A percentile compares a stretch with the other conserved stretches of the same genome.
phyloP scores from a whole-genome alignment of 345 rosid genomes.

The Lepidium africanum region DNA sequence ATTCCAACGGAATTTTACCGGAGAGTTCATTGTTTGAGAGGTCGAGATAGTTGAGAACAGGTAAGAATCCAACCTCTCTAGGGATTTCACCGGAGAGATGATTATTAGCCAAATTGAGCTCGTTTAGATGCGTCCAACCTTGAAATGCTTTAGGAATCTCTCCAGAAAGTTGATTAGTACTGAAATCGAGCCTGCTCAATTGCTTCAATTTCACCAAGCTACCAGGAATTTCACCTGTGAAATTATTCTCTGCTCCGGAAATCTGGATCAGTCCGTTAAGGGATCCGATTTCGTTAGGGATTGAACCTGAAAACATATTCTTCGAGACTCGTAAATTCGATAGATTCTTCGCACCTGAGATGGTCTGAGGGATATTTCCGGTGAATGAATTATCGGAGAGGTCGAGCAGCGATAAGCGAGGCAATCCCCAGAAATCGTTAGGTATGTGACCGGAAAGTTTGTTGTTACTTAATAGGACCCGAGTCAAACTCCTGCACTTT shows the following conservation, averaged over 20 bases:
- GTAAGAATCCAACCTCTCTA: slow-evolving; percentile 50
- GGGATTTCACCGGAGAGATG: slow-evolving; percentile 64
- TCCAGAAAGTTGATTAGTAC: slow-evolving; percentile 53
- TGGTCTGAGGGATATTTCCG: slow-evolving; percentile 38
- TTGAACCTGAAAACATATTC: slow-evolving; percentile 51
- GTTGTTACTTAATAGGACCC: slow-evolving; percentile 59
- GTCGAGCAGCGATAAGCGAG: slow-evolving; percentile 53
- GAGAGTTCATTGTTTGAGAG: slow-evolving; percentile 63
- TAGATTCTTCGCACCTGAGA: slow-evolving; percentile 58
- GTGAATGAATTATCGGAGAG: slow-evolving; percentile 50
- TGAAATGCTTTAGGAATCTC: slow-evolving; percentile 51
- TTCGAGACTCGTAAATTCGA: slow-evolving; percentile 49
- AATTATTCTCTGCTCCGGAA: slow-evolving; percentile 38
- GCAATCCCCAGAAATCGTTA: slow-evolving; percentile 65
- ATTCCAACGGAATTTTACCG: slow-evolving; percentile 54
- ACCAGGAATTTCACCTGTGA: slow-evolving; percentile 47
- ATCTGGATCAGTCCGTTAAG: slow-evolving; percentile 47
- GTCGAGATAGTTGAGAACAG: slow-evolving; percentile 82
- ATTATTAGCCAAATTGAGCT: slow-evolving; percentile 67
- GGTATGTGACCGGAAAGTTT: slow-evolving; percentile 55
- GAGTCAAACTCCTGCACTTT: slow-evolving; percentile 51
- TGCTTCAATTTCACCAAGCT: slow-evolving; percentile 42
- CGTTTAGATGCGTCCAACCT: slow-evolving; percentile 54
- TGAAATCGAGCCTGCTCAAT: slow-evolving; percentile 64
- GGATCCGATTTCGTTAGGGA: slow-evolving; percentile 52